Base-by-base conservation (phyloP, 495 filamentous ascomycete genomes). In the Cercophora newfieldiana region DNA sequence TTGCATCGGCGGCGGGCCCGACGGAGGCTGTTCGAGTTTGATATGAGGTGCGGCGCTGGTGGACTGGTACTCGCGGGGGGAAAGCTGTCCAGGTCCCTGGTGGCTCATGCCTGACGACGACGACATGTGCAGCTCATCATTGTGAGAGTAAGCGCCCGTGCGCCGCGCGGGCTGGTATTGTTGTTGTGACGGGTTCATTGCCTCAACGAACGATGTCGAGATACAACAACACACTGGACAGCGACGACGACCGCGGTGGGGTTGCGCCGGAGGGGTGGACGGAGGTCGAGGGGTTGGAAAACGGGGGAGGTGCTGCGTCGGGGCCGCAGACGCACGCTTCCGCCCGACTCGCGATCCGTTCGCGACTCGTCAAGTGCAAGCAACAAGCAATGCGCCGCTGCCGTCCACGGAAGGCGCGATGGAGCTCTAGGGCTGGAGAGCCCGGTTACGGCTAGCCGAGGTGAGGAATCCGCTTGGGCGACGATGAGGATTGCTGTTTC, bases 51-150 rank as follows among this genome's bases (percentile, higher is more conserved):
- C 89, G 55, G 79, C 82, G 14, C 54, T 14, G 59, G 67, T 14
- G 59, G 67, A n/a, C 59, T 65, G 26, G 57, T 85, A 86, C 37
- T 89, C 81, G 71, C 81, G 75, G 47, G 82, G 80, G 8, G 81
- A 81, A 56, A 81, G 66, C 65, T 78, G 82, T 22, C n/a, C n/a
- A n/a, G n/a, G n/a, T n/a, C 82, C 70, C 77, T 62, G 75, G 54
- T 76, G 79, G 78, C 64, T 78, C 69, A 82, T 82, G 49, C 84
- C 82, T 16, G 89, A 80, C 48, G 89, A 86, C 65, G 89, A 80
- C 49, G 89, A 86, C 66, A 94, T 89, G 77, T 94, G 91, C 70
- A 94, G 83, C 80, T 96, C 92, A 69, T 94, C 91, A 66, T 78
- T 77, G 67, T 81, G 79, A 21, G 77, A 73, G 71, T 78, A 82